Percentiles rank a stretch among this genome's conserved stretches.
Conservation (phyloP, 2,329 filamentous ascomycete genomes). For the Aspergillus pseudotamarii region DNA sequence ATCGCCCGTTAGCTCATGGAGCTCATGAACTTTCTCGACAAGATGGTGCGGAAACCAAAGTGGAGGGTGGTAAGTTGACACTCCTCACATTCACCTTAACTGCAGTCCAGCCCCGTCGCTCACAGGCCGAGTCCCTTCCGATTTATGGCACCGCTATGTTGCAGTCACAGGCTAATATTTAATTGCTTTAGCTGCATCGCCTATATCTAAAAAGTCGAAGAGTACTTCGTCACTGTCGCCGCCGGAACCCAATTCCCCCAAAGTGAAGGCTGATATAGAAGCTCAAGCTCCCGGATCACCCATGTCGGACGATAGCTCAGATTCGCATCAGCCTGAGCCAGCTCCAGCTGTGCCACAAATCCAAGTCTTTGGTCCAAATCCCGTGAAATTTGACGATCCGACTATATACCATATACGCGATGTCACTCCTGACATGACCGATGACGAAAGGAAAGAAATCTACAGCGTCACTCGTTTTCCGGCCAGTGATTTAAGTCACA, state of each 20-base stretch:
- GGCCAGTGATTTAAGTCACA: conserved; percentile 73
- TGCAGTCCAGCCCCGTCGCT: background rate
- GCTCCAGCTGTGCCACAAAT: conserved; percentile 68
- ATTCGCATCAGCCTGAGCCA: conserved; percentile 62
- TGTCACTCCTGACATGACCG: conserved; percentile 72
- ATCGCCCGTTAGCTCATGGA: conserved; percentile 62
- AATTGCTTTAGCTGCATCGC: conserved; percentile 33
- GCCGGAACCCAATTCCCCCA: conserved; percentile 47
- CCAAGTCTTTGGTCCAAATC: conserved; percentile 90
- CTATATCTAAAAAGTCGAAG: conserved; percentile 43
- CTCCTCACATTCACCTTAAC: conserved; percentile 3
- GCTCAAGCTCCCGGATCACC: conserved; percentile 64
- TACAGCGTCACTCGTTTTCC: conserved; percentile 87
- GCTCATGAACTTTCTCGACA: conserved; percentile 66
- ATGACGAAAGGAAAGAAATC: conserved; percentile 84
- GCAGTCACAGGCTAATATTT: background rate
- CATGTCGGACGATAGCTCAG: conserved; percentile 61
- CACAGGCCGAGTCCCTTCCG: background rate
- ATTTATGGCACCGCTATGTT: background rate
- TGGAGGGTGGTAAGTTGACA: conserved; percentile 54
- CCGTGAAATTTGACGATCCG: conserved; percentile 85
- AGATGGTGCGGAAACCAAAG: conserved; percentile 62
- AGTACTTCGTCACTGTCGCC: conserved; percentile 44
- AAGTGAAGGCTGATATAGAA: conserved; percentile 50
- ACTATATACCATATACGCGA: conserved; percentile 91